Percentiles rank a stretch among this genome's conserved stretches.
These are phyloP conservation scores for Linum usitatissimum DNA, from an alignment of 345 rosid species.

Conservation along the genomic window DNA sequence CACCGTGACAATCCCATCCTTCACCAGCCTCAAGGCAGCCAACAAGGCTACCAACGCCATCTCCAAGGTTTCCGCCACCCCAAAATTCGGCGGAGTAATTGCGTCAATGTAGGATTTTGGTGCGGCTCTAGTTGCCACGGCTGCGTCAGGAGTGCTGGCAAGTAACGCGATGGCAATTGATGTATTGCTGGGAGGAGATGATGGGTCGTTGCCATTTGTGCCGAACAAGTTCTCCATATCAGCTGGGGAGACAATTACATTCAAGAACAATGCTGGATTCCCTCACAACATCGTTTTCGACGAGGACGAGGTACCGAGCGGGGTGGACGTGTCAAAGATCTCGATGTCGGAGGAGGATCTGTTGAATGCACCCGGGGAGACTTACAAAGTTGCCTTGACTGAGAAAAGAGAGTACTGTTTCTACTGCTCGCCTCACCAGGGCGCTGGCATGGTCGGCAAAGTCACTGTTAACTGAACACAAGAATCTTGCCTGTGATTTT, in stretches of 20 bases:
- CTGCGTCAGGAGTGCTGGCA: constrained; percentile 52
- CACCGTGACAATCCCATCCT: constrained; percentile 64
- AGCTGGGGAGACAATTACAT: constrained; percentile 73
- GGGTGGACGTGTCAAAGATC: constrained; percentile 66
- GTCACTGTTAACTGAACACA: constrained; percentile 56
- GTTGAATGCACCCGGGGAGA: constrained; percentile 62
- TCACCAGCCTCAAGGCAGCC: constrained; percentile 59
- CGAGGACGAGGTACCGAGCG: constrained; percentile 76
- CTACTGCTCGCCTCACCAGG: constrained; percentile 87
- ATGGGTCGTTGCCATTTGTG: constrained; percentile 56
- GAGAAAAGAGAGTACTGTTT: constrained; percentile 60
- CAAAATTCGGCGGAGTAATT: constrained; percentile 27
- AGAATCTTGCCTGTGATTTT: neutral
- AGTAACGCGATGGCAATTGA: constrained; percentile 76
- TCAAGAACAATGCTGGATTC: constrained; percentile 87
- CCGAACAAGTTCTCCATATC: constrained; percentile 44
- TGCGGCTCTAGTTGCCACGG: constrained; percentile 46
- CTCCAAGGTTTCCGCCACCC: constrained; percentile 21
- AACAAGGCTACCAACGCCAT: constrained; percentile 28
- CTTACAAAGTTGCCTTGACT: constrained; percentile 45
- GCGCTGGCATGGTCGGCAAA: constrained; percentile 89
- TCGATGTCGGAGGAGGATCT: constrained; percentile 65
- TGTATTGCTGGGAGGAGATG: constrained; percentile 50
- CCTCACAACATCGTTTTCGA: constrained; percentile 85
- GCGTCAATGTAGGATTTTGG: constrained; percentile 54